These are phyloP conservation scores for Tritrichomonas foetus DNA, from an alignment of 208 protist genomes.

Conservation along the genomic window DNA sequence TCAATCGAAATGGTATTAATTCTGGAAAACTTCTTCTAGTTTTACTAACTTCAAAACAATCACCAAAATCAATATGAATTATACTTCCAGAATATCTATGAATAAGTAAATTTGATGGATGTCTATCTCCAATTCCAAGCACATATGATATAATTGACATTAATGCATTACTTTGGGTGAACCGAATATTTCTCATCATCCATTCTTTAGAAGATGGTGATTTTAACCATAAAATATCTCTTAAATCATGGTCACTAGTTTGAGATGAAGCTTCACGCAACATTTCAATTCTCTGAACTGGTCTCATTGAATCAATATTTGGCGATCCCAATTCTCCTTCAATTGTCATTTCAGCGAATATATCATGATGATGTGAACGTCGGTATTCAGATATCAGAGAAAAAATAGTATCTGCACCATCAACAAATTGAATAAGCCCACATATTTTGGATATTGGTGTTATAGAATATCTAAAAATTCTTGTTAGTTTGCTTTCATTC, in stretches of 20 bases:
- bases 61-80: slow-evolving; percentile 38
- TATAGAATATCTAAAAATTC: background rate
- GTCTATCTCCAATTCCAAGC: slow-evolving; percentile 34
- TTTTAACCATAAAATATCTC: background rate
- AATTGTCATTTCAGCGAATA: background rate
- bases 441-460: background rate
- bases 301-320: background rate
- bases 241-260: background rate
- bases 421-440: background rate
- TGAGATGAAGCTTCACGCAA: background rate
- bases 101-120: slow-evolving; percentile 36
- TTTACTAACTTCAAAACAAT: slow-evolving; percentile 13
- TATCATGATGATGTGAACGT: no score
- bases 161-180: background rate
- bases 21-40: background rate
- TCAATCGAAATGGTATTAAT: slow-evolving; percentile 40
- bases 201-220: background rate
- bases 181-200: background rate
- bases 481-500: background rate
- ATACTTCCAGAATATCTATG: background rate
- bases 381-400: background rate
- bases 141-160: slow-evolving; percentile 2
- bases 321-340: no score
- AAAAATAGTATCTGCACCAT: background rate
- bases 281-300: background rate